These are phyloP conservation scores for Danielozyma ontarioensis DNA, from an alignment of 805 yeast genomes.

Conservation along the genomic window DNA sequence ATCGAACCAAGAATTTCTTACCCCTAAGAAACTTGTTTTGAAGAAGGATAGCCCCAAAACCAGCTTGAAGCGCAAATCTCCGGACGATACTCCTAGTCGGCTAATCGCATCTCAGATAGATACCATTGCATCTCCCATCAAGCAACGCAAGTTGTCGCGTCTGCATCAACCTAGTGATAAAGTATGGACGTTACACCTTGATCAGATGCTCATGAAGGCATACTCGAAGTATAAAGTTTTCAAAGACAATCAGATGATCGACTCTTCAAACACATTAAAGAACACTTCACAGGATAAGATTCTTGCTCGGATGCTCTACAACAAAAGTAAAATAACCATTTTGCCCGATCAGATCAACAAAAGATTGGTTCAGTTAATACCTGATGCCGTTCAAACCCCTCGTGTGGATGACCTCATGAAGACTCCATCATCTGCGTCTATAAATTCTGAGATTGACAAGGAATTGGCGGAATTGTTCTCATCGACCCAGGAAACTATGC, in stretches of 20 bases:
- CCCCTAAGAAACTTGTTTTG: conserved; percentile 26
- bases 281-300: not conserved
- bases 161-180: conserved; percentile 10
- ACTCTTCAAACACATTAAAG: not conserved
- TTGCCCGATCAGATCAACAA: not conserved
- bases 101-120: conserved; percentile 33
- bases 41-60: not conserved
- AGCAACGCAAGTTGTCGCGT: not conserved
- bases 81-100: conserved; percentile 28
- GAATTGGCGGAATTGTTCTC: conserved; percentile 26
- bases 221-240: conserved; percentile 30
- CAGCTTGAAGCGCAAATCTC: not conserved
- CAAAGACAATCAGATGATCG: conserved; percentile 15
- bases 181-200: conserved; percentile 34
- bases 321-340: not conserved
- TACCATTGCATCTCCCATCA: conserved; percentile 21
- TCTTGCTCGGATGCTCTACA: not conserved
- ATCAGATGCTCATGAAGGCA: conserved; percentile 29
- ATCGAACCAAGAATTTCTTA: no score
- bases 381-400: no score
- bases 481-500: conserved; percentile 18
- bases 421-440: no score
- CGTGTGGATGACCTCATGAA: no score
- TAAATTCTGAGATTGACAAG: conserved; percentile 23
- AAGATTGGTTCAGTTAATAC: no score